Percentiles rank a stretch among this genome's conserved stretches.
These are phyloP conservation scores for Colletotrichum tropicale DNA, from an alignment of 2,329 filamentous ascomycete genomes.

Conservation along the genomic window DNA sequence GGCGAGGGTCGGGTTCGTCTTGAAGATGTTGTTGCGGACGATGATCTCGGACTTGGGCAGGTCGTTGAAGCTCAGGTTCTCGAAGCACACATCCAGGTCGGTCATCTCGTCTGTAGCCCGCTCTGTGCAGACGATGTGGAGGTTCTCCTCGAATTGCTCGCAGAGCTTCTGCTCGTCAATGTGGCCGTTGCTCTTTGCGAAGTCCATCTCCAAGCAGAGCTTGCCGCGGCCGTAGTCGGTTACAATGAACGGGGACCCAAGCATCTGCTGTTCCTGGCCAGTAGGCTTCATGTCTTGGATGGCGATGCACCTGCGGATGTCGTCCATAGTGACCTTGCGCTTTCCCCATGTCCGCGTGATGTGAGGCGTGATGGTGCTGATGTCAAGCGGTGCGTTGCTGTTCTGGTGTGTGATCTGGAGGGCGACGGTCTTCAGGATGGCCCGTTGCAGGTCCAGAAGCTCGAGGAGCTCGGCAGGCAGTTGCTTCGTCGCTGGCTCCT, in stretches of 20 bases:
- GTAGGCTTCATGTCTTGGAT: conserved; percentile 56
- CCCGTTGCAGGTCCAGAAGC: conserved; percentile 66
- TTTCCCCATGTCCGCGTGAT: conserved; percentile 76
- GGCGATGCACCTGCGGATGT: conserved; percentile 70
- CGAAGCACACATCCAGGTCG: conserved; percentile 53
- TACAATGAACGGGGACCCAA: conserved; percentile 45
- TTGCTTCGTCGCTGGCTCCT: conserved; percentile 31
- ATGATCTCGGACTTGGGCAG: conserved; percentile 62
- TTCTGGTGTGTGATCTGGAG: conserved; percentile 75
- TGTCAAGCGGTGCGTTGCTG: conserved; percentile 64
- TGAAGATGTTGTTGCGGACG: conserved; percentile 50
- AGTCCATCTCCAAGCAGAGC: conserved; percentile 63
- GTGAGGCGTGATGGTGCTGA: conserved; percentile 64
- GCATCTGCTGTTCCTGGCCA: conserved; percentile 7
- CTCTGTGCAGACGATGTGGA: conserved; percentile 49
- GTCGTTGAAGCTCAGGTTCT: conserved; percentile 33
- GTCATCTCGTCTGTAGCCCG: conserved; percentile 32
- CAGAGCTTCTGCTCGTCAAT: conserved; percentile 59
- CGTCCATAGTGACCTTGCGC: conserved; percentile 66
- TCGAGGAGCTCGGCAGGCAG: conserved; percentile 61
- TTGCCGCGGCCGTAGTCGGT: conserved; percentile 58
- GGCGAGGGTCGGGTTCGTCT: conserved; percentile 59
- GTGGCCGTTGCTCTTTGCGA: conserved; percentile 36
- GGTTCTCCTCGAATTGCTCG: conserved; percentile 56
- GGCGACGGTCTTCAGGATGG: conserved; percentile 71